Percentiles rank a stretch among this genome's conserved stretches.
These are phyloP conservation scores for grape (Vitis vinifera) DNA, from an alignment of 164 flowering plant species.

Conservation along the genomic window DNA sequence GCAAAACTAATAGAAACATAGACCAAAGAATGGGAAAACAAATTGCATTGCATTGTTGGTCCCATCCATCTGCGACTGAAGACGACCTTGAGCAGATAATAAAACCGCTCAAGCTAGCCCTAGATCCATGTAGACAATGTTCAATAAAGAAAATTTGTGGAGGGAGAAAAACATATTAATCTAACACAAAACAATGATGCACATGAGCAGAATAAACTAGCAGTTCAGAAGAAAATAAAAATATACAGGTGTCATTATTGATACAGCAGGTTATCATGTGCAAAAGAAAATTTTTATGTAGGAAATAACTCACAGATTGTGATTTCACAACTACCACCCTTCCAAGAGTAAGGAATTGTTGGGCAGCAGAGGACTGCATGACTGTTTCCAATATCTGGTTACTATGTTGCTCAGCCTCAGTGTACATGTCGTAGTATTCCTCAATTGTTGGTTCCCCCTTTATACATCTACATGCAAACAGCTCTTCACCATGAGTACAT, in stretches of 20 bases:
- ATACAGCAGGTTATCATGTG: too few species aligned
- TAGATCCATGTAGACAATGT: too few species aligned
- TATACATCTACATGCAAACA: conserved; percentile 68
- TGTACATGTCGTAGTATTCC: conserved; percentile 77
- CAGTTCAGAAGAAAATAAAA: neutral
- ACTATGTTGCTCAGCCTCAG: conserved; percentile 60
- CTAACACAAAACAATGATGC: neutral
- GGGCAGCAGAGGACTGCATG: conserved; percentile 66
- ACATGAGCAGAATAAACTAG: neutral
- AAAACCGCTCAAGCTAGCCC: too few species aligned
- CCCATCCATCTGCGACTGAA: too few species aligned
- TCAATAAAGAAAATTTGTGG: neutral
- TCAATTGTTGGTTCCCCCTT: conserved; percentile 95
- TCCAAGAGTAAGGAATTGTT: conserved; percentile 65
- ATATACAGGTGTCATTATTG: too few species aligned
- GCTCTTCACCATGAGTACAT: neutral
- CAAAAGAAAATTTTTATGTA: too few species aligned
- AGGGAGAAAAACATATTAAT: neutral
- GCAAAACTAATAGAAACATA: too few species aligned
- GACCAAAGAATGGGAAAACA: too few species aligned
- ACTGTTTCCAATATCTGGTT: conserved; percentile 54
- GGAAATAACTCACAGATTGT: conserved; percentile 59
- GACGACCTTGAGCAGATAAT: too few species aligned
- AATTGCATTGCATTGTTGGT: too few species aligned
- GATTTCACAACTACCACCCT: conserved; percentile 89